Conservation (phyloP, 106 monocot species). For the Apostasia shenzhenica region DNA sequence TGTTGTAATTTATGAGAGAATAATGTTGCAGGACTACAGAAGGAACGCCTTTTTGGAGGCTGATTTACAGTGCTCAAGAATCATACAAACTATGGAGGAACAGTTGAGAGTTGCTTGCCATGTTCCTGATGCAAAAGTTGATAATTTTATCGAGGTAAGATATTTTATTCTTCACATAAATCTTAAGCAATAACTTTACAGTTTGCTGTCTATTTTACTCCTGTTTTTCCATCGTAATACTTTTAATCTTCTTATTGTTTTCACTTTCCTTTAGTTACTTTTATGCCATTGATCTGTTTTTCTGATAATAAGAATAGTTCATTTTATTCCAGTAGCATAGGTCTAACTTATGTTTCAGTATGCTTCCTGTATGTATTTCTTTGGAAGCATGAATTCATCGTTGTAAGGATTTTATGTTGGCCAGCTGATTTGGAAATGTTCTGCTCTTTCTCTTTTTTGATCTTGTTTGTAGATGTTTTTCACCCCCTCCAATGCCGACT, state of each 20-base stretch:
- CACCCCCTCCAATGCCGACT: too few relatives aligned
- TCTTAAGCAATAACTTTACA: neutral
- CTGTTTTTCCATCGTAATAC: too few relatives aligned
- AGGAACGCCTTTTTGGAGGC: constrained; percentile 72
- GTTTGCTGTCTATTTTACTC: too few relatives aligned
- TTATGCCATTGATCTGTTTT: too few relatives aligned
- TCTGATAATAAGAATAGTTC: too few relatives aligned
- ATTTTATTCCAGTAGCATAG: too few relatives aligned
- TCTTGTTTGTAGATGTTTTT: too few relatives aligned
- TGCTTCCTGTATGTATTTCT: too few relatives aligned
- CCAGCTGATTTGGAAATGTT: neutral
- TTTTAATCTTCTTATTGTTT: neutral
- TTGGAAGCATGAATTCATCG: too few relatives aligned
- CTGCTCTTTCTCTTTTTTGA: neutral
- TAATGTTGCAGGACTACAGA: constrained; percentile 63
- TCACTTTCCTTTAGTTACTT: too few relatives aligned
- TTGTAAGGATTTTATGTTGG: too few relatives aligned
- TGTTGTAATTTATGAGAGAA: neutral
- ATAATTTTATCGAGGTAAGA: constrained; percentile 52
- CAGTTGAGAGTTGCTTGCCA: constrained; percentile 69
- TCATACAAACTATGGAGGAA: constrained; percentile 68
- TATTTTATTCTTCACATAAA: neutral
- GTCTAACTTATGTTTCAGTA: too few relatives aligned
- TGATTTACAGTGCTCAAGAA: constrained; percentile 62
- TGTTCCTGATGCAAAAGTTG: constrained; percentile 60